These are phyloP conservation scores for Pythium sp. DNA, from an alignment of 352 stramenopile genomes.

Conservation along the genomic window DNA sequence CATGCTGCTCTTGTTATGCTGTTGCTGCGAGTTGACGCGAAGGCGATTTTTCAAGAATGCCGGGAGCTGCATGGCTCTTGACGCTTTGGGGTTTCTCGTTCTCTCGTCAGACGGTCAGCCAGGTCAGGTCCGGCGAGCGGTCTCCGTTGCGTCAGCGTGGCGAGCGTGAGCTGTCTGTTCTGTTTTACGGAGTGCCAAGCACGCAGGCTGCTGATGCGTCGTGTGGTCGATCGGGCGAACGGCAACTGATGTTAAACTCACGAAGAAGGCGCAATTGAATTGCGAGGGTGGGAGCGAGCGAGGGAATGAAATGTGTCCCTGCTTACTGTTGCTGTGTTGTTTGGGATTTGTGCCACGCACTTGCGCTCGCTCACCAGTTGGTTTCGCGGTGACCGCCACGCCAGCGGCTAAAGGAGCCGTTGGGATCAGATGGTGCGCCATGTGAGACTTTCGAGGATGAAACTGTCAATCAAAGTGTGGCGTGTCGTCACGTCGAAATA, in stretches of 20 bases:
- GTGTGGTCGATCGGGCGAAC: too few relatives aligned
- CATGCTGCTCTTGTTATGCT: background rate
- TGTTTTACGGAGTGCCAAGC: too few relatives aligned
- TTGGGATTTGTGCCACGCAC: too few relatives aligned
- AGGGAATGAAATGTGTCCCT: background rate
- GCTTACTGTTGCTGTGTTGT: too few relatives aligned
- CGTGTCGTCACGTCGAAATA: background rate
- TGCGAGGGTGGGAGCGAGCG: background rate
- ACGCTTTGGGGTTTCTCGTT: too few relatives aligned
- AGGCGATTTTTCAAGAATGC: constrained; percentile 8
- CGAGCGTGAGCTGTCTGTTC: too few relatives aligned
- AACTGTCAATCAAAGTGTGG: background rate
- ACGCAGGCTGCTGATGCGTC: too few relatives aligned
- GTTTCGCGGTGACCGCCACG: background rate
- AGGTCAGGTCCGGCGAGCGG: background rate
- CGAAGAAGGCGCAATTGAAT: too few relatives aligned
- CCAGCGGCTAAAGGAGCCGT: background rate
- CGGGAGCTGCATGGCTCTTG: constrained; percentile 4
- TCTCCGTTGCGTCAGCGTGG: background rate
- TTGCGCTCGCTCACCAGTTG: too few relatives aligned
- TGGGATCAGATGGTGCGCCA: constrained; percentile 1
- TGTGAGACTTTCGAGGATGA: constrained; percentile 1
- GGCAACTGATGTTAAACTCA: too few relatives aligned
- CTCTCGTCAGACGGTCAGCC: background rate
- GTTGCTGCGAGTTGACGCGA: constrained; percentile 3